Conservation (phyloP, 805 yeast genomes). For the Wickerhamomyces strasburgensis region DNA sequence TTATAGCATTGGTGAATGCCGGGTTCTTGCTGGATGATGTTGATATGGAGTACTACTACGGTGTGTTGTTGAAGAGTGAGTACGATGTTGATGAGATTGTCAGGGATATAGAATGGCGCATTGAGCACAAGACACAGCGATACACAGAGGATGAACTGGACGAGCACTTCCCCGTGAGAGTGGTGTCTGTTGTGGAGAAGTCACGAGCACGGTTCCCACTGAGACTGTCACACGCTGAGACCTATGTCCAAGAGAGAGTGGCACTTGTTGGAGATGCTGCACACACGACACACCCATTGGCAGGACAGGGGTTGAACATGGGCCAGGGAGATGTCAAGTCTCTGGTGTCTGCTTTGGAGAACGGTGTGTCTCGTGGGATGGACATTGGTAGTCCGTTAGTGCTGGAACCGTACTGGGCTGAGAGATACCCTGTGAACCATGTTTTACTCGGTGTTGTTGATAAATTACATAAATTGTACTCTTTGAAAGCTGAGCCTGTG, state of each 20-base stretch:
- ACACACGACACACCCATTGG: constrained; percentile 94
- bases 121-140: constrained; percentile 34
- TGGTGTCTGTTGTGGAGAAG: constrained; percentile 50
- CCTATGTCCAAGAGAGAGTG: constrained; percentile 75
- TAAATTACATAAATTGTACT: constrained; percentile 81
- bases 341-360: constrained; percentile 63
- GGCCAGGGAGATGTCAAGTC: constrained; percentile 89
- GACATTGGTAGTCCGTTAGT: constrained; percentile 83
- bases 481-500: constrained; percentile 66
- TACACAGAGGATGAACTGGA: constrained; percentile 43
- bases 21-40: constrained; percentile 74
- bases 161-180: constrained; percentile 61
- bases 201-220: constrained; percentile 89
- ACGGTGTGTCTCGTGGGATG: constrained; percentile 68
- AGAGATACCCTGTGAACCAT: constrained; percentile 78
- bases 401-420: constrained; percentile 81
- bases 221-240: constrained; percentile 83
- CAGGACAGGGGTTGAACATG: constrained; percentile 98
- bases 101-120: constrained; percentile 73
- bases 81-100: constrained; percentile 36
- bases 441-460: constrained; percentile 83
- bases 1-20: constrained; percentile 74
- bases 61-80: constrained; percentile 32
- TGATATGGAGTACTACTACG: constrained; percentile 70
- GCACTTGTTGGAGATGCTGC: constrained; percentile 99